Evolutionary conservation across 2,329 filamentous ascomycete species (phyloP).

Genomic region (Venturia asperata): DNA sequence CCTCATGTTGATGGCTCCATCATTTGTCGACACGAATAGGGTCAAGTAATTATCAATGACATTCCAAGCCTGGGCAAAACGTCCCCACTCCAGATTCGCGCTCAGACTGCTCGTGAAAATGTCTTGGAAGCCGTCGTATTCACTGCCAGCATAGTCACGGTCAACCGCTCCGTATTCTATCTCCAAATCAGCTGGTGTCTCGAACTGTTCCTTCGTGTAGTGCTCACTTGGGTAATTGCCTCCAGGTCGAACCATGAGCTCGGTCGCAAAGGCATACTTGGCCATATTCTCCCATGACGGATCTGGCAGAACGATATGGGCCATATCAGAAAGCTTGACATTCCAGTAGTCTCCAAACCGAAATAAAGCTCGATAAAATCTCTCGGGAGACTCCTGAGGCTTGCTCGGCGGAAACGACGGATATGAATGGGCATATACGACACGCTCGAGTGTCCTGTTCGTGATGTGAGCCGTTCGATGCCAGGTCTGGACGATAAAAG

Average conservation of each 20-base stretch:
- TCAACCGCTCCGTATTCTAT: conserved; percentile 12
- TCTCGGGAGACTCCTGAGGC: not conserved
- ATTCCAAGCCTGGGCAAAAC: conserved; percentile 8
- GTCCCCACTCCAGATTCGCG: conserved; percentile 18
- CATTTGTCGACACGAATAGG: conserved; percentile 4
- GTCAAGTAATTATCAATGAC: conserved; percentile 17
- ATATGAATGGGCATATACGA: conserved; percentile 7
- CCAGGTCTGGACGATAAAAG: conserved; percentile 17
- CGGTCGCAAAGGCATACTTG: conserved; percentile 16
- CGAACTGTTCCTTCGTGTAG: not conserved
- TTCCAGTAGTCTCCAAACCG: conserved; percentile 18
- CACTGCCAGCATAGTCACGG: conserved; percentile 9
- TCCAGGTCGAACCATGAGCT: conserved; percentile 17
- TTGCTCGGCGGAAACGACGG: conserved; percentile 3
- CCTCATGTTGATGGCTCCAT: conserved; percentile 17
- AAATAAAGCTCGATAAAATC: conserved; percentile 14
- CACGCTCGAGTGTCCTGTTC: not conserved
- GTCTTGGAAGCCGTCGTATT: conserved; percentile 17
- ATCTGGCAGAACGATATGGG: conserved; percentile 7
- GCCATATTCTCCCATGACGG: conserved; percentile 15
- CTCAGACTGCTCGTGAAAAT: conserved; percentile 16
- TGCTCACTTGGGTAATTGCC: conserved; percentile 16
- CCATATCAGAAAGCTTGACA: not conserved
- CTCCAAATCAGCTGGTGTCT: not conserved
- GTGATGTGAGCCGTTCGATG: conserved; percentile 10